phyloP scores from a whole-genome alignment of 768 basidiomycete species.

The Cyathus striatus region DNA sequence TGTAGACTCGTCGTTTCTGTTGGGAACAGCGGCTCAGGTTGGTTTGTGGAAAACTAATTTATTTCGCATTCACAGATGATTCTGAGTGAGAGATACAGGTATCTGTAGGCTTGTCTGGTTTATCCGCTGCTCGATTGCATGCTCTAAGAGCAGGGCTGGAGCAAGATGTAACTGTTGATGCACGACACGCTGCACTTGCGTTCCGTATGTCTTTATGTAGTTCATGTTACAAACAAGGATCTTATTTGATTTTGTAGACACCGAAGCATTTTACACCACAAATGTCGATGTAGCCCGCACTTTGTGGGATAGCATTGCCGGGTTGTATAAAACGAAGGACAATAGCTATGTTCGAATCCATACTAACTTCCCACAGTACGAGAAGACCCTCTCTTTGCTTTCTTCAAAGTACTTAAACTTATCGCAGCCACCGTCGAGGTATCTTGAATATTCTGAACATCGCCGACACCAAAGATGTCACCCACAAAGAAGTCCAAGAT shows the following conservation, averaged over 20 bases:
- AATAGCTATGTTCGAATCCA: constrained; percentile 48
- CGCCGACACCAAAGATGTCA: constrained; percentile 20
- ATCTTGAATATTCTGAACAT: constrained; percentile 41
- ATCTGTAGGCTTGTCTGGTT: constrained; percentile 43
- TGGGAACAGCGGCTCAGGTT: constrained; percentile 52
- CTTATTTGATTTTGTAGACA: constrained; percentile 24
- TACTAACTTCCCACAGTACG: constrained; percentile 63
- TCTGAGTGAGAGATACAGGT: too few relatives aligned
- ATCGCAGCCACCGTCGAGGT: constrained; percentile 41
- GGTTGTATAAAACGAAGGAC: constrained; percentile 50
- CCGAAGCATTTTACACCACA: constrained; percentile 45
- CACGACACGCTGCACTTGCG: constrained; percentile 50
- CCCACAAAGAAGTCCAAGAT: constrained; percentile 28
- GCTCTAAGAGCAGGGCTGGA: constrained; percentile 36
- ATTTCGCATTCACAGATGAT: too few relatives aligned
- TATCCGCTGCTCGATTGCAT: constrained; percentile 49
- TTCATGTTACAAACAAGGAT: background rate
- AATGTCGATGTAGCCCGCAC: constrained; percentile 26
- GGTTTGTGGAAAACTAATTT: too few relatives aligned
- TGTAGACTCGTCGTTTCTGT: constrained; percentile 48
- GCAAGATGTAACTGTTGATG: constrained; percentile 47
- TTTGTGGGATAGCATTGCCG: constrained; percentile 46
- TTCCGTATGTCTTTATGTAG: constrained; percentile 34
- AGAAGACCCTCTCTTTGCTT: background rate
- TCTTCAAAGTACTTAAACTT: background rate